A percentile compares a stretch with the other conserved stretches of the same genome.
These are phyloP conservation scores for Ophiostoma quercus DNA, from an alignment of 2,329 filamentous ascomycete genomes.

Conservation along the genomic window DNA sequence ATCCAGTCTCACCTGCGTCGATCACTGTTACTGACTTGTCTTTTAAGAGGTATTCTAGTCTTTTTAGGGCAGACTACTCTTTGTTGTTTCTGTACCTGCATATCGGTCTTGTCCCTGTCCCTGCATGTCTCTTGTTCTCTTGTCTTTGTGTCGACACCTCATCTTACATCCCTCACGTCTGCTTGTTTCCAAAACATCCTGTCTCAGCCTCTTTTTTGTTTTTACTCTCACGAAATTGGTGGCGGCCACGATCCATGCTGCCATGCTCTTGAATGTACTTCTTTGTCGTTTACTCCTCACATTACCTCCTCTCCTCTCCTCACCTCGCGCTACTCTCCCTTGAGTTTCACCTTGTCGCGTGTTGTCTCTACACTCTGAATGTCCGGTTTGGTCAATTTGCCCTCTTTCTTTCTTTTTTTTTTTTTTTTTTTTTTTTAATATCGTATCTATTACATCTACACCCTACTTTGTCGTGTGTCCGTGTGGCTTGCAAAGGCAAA, in stretches of 20 bases:
- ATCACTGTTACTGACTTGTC: slow-evolving; percentile 4
- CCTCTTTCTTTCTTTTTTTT: not conserved
- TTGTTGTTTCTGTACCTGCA: not conserved
- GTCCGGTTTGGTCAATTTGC: slow-evolving; percentile 7
- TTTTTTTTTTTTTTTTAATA: too few relatives aligned
- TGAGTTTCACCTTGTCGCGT: not conserved
- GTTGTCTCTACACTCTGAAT: not conserved
- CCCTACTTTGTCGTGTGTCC: too few relatives aligned
- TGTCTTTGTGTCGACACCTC: not conserved
- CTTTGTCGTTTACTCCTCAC: not conserved
- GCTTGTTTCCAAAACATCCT: not conserved
- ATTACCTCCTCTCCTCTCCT: not conserved
- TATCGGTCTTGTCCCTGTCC: not conserved
- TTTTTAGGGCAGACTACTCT: not conserved
- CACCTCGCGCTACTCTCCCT: not conserved
- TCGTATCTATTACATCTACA: too few relatives aligned
- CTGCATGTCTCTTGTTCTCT: not conserved
- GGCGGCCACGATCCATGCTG: not conserved
- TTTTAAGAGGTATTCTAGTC: not conserved
- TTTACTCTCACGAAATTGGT: not conserved
- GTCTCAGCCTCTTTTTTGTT: not conserved
- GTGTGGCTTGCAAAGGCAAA: too few relatives aligned
- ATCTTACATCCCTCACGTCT: not conserved
- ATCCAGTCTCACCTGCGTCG: not conserved
- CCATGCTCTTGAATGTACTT: not conserved